Base-by-base conservation (phyloP, 2,329 filamentous ascomycete species). In the Aspergillus pseudonomiae region DNA sequence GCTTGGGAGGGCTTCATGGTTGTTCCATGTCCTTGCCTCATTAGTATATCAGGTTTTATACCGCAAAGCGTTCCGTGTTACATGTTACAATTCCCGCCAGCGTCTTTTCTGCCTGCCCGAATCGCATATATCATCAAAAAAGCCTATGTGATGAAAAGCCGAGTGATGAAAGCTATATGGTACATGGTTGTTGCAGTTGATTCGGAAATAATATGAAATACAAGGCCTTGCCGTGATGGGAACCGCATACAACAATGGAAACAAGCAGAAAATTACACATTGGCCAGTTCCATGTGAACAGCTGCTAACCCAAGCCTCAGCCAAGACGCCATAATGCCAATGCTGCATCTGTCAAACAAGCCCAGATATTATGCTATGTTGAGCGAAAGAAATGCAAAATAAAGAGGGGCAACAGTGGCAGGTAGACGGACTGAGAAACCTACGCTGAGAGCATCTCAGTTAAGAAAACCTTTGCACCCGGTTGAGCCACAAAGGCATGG, bases 391-490 rank as follows among this genome's bases (percentile, higher is more conserved):
- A 46, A 16, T 39, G 45, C 19, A 55, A 57, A 54, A n/a, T 41
- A 21, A 54, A 50, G 41, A 21, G 45, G n/a, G 34, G 28, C 39
- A 19, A 19, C 41, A 52, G 56, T 30, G 11, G 28, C 46, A 54
- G 32, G 41, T 21, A n/a, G 55, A 10, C 11, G 30, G 12, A 24
- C 46, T 14, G 41, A 32, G 26, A 39, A 53, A 10, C 11, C 45
- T 34, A 28, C 4, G 9, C 14, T 45, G 9, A 58, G 52, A 52
- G 39, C 45, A 52, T 53, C 68, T 87, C 85, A 99, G 81, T 99
- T 99, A 80, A 99, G 92, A 84, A 98, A 99, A 67, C 95, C 95
- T 84, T 99, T 99, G 84, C 95, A 99, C 55, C 93, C 93, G 34
- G 94, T 89, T 50, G 94, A 97, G 64, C 95, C 95, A 79, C 95